Evolutionary conservation across 2,329 filamentous ascomycete genomes (phyloP), one percentile per base, ranked within the genome.

Genomic region (Diaporthe citriasiana): DNA sequence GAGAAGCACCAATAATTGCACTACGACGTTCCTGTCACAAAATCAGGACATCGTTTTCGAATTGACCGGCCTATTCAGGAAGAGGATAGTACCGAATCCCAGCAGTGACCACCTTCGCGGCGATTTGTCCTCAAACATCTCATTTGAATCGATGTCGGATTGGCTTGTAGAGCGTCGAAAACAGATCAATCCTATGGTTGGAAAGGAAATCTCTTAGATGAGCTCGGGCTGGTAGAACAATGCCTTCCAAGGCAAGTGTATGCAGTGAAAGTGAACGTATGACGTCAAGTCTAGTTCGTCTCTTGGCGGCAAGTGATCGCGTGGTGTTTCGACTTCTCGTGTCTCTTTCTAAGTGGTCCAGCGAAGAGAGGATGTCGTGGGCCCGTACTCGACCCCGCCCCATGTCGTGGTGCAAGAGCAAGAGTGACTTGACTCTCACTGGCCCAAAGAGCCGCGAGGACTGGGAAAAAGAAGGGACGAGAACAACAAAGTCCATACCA

Each of bases 401-500:
- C 30, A 38, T 17, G 8, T 35, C 56, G 56, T 25, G 7, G 38
- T 60, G 57, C 57, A 60, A 22, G 57, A 53, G 22, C 25, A 50
- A 38, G 53, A 19, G 9, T 38, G 42, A 42, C 33, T 55, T 38
- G 42, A 42, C 33, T 55, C n/a, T 42, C 33, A 60, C 56, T 73
- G 71, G 65, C 25, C 30, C 57, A 60, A 42, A 25, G 47, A 70
- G 63, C 68, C 63, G 71, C 63, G 71, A 38, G 27, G 30, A 13
- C 30, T 30, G 25, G n/a, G 19, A 9, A 12, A 55, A 47, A 15
- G n/a, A n/a, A n/a, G 38, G 22, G n/a, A 55, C 10, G 19, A 17
- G 4, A 50, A 50, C 45, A 59, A 38, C 19, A 57, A 12, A 22
- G 27, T 9, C 17, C 19, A 35, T 1, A 3, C 4, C 30, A 12